Conservation (phyloP, 345 rosid species). For the Linum usitatissimum region DNA sequence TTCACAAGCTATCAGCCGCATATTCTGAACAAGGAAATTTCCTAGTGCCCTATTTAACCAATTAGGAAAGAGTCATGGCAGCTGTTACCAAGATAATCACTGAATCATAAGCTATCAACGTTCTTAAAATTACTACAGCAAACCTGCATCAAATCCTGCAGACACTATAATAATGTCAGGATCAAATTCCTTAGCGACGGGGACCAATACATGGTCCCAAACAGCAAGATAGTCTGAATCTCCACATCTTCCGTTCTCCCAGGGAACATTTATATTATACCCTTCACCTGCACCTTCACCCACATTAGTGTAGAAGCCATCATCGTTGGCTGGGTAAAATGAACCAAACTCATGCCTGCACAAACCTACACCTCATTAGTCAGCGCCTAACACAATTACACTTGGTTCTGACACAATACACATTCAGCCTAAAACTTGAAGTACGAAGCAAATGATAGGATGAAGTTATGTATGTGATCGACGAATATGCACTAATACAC, state of each 20-base stretch:
- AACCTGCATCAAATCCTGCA: constrained; percentile 98
- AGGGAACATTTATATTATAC: constrained; percentile 87
- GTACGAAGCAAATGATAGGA: background rate
- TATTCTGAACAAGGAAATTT: too few species aligned
- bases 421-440: background rate
- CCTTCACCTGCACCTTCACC: constrained; percentile 91
- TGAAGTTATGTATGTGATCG: background rate
- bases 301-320: constrained; percentile 71
- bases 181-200: constrained; percentile 63
- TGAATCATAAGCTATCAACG: background rate
- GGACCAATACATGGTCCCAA: constrained; percentile 88
- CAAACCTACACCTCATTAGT: constrained; percentile 9
- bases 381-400: too few species aligned
- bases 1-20: too few species aligned
- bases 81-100: background rate
- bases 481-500: too few species aligned
- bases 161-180: constrained; percentile 74
- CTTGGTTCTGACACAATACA: background rate
- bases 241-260: constrained; percentile 78
- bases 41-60: too few species aligned
- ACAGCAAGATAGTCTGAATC: constrained; percentile 88
- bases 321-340: constrained; percentile 70
- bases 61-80: too few species aligned
- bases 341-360: constrained; percentile 78
- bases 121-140: constrained; percentile 6